Evolutionary conservation across 176 grass and related monocot genomes (phyloP), one percentile per base, ranked within the genome.

Genomic region (Pontederia paniculata): DNA sequence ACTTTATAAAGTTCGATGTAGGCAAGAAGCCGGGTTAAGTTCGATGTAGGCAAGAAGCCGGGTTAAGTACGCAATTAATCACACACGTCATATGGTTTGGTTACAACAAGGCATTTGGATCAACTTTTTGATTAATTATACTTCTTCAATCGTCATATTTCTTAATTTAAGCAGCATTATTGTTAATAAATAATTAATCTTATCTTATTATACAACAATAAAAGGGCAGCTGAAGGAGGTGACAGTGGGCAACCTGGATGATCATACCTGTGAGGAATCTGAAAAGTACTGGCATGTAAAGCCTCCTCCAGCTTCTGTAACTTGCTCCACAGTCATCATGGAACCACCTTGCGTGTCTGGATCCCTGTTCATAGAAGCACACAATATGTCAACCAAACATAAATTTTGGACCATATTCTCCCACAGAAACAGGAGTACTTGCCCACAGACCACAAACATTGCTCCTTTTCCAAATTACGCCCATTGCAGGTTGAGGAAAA

Each of bases 281-380:
- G 77, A 31, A 97, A 74, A 61, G 76, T 84, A 65, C 58, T 74
- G 0, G 80, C 86, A 46, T 97, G 66, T 74, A 88, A 58, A 12
- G 74, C 79, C 74, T 97, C 86, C 77, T 97, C 82, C 62, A 84
- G 77, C 76, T 87, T 90, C 52, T 70, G 74, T 12, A 76, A 56
- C 62, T 79, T 52, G 12, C 66, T 90, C 79, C 31, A 77, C 86
- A 0, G 42, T 28, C 0, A 65, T 79, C 80, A 71, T 65, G 16
- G 83, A 74, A 0, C 64, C 79, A 7, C 64, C 77, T 9, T 53
- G 47, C 47, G 37, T 44, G 18, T 25, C 22, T 15, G 71, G 70
- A 17, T 97, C 91, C 56, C 91, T 96, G 61, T 21, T 21, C 49
- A 10, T 11, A 37, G 7, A 49, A 21, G 1, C 7, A 20, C 20